Base-by-base conservation (phyloP, 2,329 filamentous ascomycete genomes). In the Penicillium brevicompactum region DNA sequence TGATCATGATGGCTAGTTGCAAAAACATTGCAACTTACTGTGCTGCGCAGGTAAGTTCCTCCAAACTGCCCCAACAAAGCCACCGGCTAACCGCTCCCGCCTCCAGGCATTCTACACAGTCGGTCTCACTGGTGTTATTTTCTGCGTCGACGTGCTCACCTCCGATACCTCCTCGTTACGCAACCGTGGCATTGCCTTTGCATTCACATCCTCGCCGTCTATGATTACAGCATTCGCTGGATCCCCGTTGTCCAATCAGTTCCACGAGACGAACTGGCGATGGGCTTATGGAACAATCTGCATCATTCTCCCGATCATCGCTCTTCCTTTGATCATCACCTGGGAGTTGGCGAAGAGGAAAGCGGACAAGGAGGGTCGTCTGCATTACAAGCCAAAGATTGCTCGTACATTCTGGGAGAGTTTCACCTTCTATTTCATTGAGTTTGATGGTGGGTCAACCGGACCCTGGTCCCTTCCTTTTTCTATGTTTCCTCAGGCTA, bases 261-360 rank as follows among this genome's bases (percentile, higher is more conserved):
- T 86, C 62, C 72, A 82, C 42, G 73, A 78, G 1, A 74, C 80
- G 32, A 82, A 79, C 44, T 87, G 82, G 80, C 79, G 83, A 30
- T 89, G 86, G 86, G 84, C 77, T 0, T 88, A 84, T 60, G 86
- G 84, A 31, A 72, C 76, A 32, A 88, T 86, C 63, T 76, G 81
- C 34, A 84, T 89, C 59, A 77, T 88, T 55, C 78, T 83, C 1
- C 85, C 86, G 0, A 65, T 80, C 47, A 75, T 85, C 37, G 80
- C 79, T 1, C 34, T 82, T 4, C 87, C 87, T 0, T 74, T 88
- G 13, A 80, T 82, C 46, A 57, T 73, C 7, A 67, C 87, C 10
- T 79, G 87, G 64, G 73, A 79, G 55, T 68, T 74, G 60, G 85
- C 86, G 64, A 78, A 84, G 49, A 72, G 68, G 48, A 85, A 85